These are phyloP conservation scores for Hypsizygus marmoreus DNA, from an alignment of 768 basidiomycete species.

Conservation along the genomic window DNA sequence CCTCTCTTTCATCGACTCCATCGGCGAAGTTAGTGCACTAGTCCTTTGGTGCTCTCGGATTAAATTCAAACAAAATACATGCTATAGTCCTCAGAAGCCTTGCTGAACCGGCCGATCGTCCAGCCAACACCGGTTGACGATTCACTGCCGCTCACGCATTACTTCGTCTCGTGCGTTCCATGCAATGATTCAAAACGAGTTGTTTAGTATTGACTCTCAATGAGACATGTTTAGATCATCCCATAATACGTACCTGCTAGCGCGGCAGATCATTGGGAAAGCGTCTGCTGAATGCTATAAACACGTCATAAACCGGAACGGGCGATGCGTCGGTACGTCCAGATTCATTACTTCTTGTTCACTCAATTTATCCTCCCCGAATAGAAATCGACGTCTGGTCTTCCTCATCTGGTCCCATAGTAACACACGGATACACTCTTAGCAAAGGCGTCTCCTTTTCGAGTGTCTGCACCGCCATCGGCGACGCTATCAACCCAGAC, in stretches of 20 bases:
- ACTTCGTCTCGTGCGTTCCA: constrained; percentile 56
- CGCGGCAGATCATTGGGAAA: constrained; percentile 56
- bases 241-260: constrained; percentile 67
- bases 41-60: neutral
- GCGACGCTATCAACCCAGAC: constrained; percentile 36
- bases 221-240: constrained; percentile 45
- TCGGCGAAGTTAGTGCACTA: constrained; percentile 26
- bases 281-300: constrained; percentile 56
- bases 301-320: constrained; percentile 51
- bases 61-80: constrained; percentile 18
- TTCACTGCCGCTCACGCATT: constrained; percentile 50
- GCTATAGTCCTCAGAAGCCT: constrained; percentile 32
- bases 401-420: constrained; percentile 50
- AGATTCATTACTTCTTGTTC: neutral
- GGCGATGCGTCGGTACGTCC: constrained; percentile 52
- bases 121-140: constrained; percentile 37
- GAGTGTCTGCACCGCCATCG: constrained; percentile 56
- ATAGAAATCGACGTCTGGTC: constrained; percentile 70
- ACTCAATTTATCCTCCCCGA: too few relatives aligned
- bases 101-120: constrained; percentile 41
- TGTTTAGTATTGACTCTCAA: constrained; percentile 11
- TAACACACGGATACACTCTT: constrained; percentile 65
- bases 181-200: neutral
- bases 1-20: constrained; percentile 32
- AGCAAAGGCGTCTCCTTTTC: constrained; percentile 52